A percentile compares a stretch with the other conserved stretches of the same genome.
phyloP scores from a whole-genome alignment of 1,139 yeast genomes.

The Zygosaccharomyces sapae region DNA sequence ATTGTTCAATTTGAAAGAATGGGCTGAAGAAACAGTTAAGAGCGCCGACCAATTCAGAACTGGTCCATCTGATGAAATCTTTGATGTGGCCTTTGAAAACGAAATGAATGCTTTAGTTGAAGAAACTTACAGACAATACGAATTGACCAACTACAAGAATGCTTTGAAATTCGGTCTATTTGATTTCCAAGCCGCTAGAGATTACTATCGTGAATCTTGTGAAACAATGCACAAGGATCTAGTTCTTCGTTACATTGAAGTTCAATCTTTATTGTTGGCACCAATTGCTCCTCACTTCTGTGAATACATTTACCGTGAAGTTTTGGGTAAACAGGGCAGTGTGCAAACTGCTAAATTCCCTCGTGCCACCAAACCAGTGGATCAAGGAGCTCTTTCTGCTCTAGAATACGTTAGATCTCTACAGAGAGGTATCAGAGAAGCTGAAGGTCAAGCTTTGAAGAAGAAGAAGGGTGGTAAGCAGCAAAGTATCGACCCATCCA shows the following conservation, averaged over 20 bases:
- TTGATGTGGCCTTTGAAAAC: conserved; percentile 85
- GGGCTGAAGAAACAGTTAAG: conserved; percentile 77
- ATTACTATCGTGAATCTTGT: conserved; percentile 84
- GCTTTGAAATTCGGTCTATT: conserved; percentile 89
- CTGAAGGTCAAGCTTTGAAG: conserved; percentile 83
- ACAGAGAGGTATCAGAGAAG: conserved; percentile 83
- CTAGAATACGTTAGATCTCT: conserved; percentile 73
- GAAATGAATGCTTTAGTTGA: conserved; percentile 85
- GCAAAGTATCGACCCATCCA: conserved; percentile 64
- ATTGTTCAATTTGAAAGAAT: conserved; percentile 85
- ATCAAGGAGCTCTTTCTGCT: conserved; percentile 58
- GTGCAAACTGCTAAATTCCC: conserved; percentile 82
- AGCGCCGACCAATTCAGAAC: conserved; percentile 57
- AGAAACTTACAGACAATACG: conserved; percentile 66
- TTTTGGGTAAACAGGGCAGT: conserved; percentile 56
- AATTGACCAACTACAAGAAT: conserved; percentile 72
- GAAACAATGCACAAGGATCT: conserved; percentile 78
- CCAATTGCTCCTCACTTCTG: conserved; percentile 97
- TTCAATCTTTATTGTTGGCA: conserved; percentile 76
- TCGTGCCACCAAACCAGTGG: conserved; percentile 59
- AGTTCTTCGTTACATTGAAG: conserved; percentile 74
- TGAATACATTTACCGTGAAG: conserved; percentile 82
- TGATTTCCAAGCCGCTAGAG: conserved; percentile 93
- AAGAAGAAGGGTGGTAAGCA: conserved; percentile 89
- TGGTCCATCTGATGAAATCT: conserved; percentile 64